These are phyloP conservation scores for Aspergillus mulundensis DNA, from an alignment of 495 filamentous ascomycete species.

Conservation along the genomic window DNA sequence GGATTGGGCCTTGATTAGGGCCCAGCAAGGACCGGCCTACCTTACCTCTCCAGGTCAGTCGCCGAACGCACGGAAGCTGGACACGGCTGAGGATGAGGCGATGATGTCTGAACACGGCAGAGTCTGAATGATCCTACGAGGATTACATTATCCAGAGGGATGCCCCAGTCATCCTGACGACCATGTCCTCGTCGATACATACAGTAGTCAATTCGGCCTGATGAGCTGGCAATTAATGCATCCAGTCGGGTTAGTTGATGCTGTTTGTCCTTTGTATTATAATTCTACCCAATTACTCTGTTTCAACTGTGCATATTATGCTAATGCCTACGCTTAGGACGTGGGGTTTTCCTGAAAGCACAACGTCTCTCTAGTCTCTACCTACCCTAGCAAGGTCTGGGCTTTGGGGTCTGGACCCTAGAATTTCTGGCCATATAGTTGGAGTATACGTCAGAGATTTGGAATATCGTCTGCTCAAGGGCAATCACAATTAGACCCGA, in stretches of 20 bases:
- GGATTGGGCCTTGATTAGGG: neutral
- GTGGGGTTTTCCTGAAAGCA: neutral
- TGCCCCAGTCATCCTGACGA: neutral
- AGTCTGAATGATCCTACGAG: neutral
- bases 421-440: neutral
- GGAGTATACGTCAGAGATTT: neutral
- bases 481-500: neutral
- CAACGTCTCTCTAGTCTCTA: neutral
- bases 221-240: conserved; percentile 6
- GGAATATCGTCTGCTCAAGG: conserved; percentile 3
- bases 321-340: neutral
- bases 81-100: neutral
- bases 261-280: conserved; percentile 2
- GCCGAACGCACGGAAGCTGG: neutral
- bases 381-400: neutral
- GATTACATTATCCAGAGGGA: neutral
- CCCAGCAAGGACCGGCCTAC: conserved; percentile 6
- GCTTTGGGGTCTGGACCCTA: neutral
- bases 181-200: neutral
- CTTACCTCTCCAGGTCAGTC: conserved; percentile 2
- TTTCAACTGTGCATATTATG: neutral
- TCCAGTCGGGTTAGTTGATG: neutral
- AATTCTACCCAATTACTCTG: neutral
- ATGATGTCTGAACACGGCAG: neutral
- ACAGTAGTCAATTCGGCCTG: neutral